Percentiles rank a stretch among this genome's conserved stretches.
phyloP scores from a whole-genome alignment of 176 grass and related monocot species.

The Puccinellia tenuiflora region DNA sequence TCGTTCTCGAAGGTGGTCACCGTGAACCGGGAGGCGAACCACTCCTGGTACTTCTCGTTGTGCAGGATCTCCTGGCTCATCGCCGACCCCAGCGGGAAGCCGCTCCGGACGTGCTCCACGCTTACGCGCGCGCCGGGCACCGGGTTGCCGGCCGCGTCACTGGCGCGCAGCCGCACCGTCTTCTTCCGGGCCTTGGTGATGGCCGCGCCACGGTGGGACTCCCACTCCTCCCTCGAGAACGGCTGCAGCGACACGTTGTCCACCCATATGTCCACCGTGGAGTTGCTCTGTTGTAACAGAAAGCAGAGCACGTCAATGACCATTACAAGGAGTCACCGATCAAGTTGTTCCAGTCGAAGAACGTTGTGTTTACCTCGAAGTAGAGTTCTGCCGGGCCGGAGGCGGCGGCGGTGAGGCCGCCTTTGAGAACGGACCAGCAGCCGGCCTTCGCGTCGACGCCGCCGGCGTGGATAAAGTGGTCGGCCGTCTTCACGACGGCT shows the following conservation, averaged over 20 bases:
- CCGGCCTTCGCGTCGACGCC: constrained; percentile 46
- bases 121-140: constrained; percentile 44
- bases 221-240: constrained; percentile 71
- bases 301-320: constrained; percentile 4
- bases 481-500: constrained; percentile 60
- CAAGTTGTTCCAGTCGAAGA: neutral
- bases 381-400: constrained; percentile 55
- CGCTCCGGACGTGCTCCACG: constrained; percentile 33
- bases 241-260: constrained; percentile 84
- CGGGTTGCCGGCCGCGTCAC: constrained; percentile 39
- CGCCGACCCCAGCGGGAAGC: constrained; percentile 74
- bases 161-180: constrained; percentile 38
- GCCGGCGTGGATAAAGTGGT: constrained; percentile 48
- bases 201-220: constrained; percentile 46
- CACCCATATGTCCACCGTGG: constrained; percentile 61
- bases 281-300: constrained; percentile 43
- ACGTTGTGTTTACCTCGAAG: constrained; percentile 49
- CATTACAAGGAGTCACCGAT: neutral
- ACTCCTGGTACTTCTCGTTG: constrained; percentile 57
- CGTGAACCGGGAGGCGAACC: constrained; percentile 81
- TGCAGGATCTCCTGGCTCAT: constrained; percentile 56
- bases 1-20: constrained; percentile 97
- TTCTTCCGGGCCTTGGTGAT: constrained; percentile 40
- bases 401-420: constrained; percentile 60
- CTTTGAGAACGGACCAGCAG: constrained; percentile 92